phyloP scores from a whole-genome alignment of 2,329 filamentous ascomycete genomes.

The Nothophaeocryptopus gaeumannii region DNA sequence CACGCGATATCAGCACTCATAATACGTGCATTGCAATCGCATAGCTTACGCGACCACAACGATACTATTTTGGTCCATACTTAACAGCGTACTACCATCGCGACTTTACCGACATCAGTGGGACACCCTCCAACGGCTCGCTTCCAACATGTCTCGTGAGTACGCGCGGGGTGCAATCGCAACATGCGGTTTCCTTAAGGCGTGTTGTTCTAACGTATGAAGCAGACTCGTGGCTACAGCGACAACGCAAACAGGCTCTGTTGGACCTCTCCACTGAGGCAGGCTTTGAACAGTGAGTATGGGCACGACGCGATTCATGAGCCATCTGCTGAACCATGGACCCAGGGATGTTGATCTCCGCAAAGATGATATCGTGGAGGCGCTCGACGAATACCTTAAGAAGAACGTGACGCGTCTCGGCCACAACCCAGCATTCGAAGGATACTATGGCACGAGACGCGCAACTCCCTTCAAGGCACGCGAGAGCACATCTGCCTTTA shows the following conservation, averaged over 20 bases:
- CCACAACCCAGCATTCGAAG: constrained; percentile 62
- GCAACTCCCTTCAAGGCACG: constrained; percentile 54
- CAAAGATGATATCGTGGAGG: constrained; percentile 75
- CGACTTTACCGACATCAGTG: not conserved
- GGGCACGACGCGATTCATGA: not conserved
- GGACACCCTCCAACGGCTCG: too few relatives aligned
- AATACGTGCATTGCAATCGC: constrained; percentile 41
- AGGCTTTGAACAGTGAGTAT: constrained; percentile 30
- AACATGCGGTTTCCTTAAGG: too few relatives aligned
- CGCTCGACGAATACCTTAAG: constrained; percentile 70
- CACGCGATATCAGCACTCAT: constrained; percentile 3
- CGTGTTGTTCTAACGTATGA: too few relatives aligned
- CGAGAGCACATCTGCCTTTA: constrained; percentile 22
- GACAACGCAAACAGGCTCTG: constrained; percentile 31
- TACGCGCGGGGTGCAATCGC: too few relatives aligned
- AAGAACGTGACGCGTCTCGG: constrained; percentile 65
- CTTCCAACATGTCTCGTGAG: too few relatives aligned
- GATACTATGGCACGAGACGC: constrained; percentile 63
- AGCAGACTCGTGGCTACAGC: constrained; percentile 28
- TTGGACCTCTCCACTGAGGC: constrained; percentile 32
- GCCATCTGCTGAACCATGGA: not conserved
- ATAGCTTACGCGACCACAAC: constrained; percentile 46
- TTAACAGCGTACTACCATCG: constrained; percentile 16
- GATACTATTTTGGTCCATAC: constrained; percentile 27
- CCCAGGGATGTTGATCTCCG: constrained; percentile 57